Conservation (phyloP, 2,329 filamentous ascomycete species). For the Exophiala phaeomuriformis region DNA sequence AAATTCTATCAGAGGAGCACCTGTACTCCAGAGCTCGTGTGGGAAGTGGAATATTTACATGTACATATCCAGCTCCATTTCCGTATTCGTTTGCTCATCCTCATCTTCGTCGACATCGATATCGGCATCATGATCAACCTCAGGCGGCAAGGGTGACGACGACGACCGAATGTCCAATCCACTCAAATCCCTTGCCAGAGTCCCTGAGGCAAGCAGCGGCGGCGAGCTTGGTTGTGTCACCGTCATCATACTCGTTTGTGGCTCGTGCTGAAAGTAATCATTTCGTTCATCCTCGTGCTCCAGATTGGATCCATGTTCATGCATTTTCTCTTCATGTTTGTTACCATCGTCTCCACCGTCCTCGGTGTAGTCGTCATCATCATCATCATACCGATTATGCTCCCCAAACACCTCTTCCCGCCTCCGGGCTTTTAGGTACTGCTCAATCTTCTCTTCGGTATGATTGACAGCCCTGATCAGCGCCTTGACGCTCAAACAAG, state of each 20-base stretch:
- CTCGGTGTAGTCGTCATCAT: not conserved
- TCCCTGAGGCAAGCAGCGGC: not conserved
- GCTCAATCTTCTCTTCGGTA: slow-evolving; percentile 42
- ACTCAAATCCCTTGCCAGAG: slow-evolving; percentile 9
- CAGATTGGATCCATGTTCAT: not conserved
- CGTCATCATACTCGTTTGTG: not conserved
- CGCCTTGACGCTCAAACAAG: slow-evolving; percentile 45
- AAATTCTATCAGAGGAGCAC: no score
- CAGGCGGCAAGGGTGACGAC: not conserved
- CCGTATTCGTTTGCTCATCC: slow-evolving; percentile 42
- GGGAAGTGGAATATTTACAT: not conserved
- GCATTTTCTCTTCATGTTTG: not conserved
- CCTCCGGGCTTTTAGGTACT: slow-evolving; percentile 33
- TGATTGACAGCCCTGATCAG: slow-evolving; percentile 46
- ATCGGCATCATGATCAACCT: no score
- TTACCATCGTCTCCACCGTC: not conserved
- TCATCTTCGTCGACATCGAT: not conserved
- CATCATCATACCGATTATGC: not conserved
- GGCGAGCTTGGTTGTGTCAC: slow-evolving; percentile 11
- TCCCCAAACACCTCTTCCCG: slow-evolving; percentile 26
- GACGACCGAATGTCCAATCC: slow-evolving; percentile 10
- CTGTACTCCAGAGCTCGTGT: no score
- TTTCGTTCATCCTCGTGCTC: not conserved
- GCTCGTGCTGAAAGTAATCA: no score
- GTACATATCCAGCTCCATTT: slow-evolving; percentile 33